Percentiles rank a stretch among this genome's conserved stretches.
Conservation (phyloP, 768 basidiomycete species). For the Leccinum barrowsii region DNA sequence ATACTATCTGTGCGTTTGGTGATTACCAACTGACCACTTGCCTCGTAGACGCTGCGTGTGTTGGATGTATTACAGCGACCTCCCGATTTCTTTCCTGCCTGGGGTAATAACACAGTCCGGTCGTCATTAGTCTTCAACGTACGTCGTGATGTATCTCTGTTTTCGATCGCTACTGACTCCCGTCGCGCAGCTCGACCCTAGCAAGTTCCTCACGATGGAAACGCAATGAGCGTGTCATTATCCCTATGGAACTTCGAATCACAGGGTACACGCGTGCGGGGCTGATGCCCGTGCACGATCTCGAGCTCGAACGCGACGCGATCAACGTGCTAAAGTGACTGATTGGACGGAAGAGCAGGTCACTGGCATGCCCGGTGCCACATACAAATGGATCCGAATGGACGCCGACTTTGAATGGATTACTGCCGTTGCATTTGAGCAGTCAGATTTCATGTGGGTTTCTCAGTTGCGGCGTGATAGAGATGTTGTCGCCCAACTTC, state of each 20-base stretch:
- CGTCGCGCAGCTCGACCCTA: constrained; percentile 18
- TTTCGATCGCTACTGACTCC: background rate
- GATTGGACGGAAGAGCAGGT: constrained; percentile 95
- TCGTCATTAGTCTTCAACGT: constrained; percentile 23
- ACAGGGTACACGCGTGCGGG: constrained; percentile 33
- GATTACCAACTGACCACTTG: background rate
- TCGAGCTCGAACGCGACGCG: background rate
- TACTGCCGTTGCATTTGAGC: constrained; percentile 85
- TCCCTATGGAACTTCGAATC: constrained; percentile 48
- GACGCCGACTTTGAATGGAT: constrained; percentile 99
- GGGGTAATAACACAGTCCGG: background rate
- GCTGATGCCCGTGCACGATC: constrained; percentile 19
- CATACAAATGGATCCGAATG: constrained; percentile 99
- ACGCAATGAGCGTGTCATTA: constrained; percentile 47
- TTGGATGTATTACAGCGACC: constrained; percentile 51
- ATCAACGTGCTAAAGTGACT: constrained; percentile 61
- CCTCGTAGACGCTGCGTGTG: constrained; percentile 47
- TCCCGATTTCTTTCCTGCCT: background rate
- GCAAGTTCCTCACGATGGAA: constrained; percentile 30
- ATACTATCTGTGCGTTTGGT: too few species aligned
- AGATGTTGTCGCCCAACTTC: constrained; percentile 95
- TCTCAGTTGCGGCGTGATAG: constrained; percentile 92
- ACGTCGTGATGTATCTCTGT: background rate
- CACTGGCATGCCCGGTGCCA: constrained; percentile 78
- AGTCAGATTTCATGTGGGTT: constrained; percentile 99